Evolutionary conservation across 2,329 filamentous ascomycete genomes (phyloP), one percentile per base, ranked within the genome.

Genomic region (Cyphellophora europaea): DNA sequence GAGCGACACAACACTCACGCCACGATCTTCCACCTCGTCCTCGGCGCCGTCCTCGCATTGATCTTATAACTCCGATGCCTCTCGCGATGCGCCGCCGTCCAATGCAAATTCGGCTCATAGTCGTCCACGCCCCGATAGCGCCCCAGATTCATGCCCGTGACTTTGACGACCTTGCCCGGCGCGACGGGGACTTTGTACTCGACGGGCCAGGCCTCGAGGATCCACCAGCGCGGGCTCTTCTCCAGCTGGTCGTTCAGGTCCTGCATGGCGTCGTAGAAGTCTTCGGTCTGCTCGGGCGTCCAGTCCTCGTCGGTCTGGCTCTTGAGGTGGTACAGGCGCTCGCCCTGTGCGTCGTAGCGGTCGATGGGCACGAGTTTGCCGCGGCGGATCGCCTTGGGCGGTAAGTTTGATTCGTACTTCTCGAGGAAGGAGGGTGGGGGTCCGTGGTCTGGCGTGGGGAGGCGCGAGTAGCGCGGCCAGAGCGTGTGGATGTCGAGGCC

Each of bases 171-270:
- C 6, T 57, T 53, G 0, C 46, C 41, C 5, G 48, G 41, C 16
- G 50, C 45, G 6, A 49, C 47, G 42, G 57, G 51, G 2, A 63
- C 35, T 2, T 53, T 44, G 2, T 65, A 51, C 36, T 65, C 61
- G 6, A 65, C 51, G 0, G 62, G 63, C 58, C 57, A 63, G 12
- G 61, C 38, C 40, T 66, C 63, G 2, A 65, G 49, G 3, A 63
- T 40, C 63, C 63, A 66, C 63, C 63, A 66, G 3, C 45, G 43
- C 31, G 56, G 61, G 1, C 55, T 55, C 8, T 53, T 32, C 2
- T 39, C 48, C 2, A 66, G 50, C 41, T 60, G 56, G 33, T 66
- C 63, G 30, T 63, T 64, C 30, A 64, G 50, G 0, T 51, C 49
- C n/a, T 55, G 47, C n/a, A 61, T 38, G 4, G 55, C 50, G 37